phyloP scores from a whole-genome alignment of 2,329 filamentous ascomycete species.

The Mariannaea sp. region DNA sequence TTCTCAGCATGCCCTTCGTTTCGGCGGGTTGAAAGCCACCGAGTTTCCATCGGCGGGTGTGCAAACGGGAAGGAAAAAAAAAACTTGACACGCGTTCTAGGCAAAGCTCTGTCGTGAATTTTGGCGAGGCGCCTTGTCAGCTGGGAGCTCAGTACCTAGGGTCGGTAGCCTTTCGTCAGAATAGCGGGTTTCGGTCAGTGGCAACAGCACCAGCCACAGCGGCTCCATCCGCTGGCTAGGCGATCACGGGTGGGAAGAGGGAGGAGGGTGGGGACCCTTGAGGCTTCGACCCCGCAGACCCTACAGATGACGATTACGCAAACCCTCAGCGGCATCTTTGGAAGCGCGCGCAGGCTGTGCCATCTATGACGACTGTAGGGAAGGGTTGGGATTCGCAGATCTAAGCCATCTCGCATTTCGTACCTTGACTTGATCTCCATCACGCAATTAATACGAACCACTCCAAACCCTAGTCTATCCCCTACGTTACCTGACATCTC shows the following conservation, averaged over 20 bases:
- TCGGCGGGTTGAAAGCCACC: not conserved
- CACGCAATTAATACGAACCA: slow-evolving; percentile 1
- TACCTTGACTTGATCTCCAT: not conserved
- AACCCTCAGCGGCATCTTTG: too few relatives aligned
- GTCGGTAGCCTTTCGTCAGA: too few relatives aligned
- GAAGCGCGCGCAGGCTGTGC: too few relatives aligned
- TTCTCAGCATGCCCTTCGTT: not conserved
- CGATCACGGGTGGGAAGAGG: too few relatives aligned
- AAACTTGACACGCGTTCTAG: slow-evolving; percentile 1
- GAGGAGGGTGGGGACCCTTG: slow-evolving; percentile 12
- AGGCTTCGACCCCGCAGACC: not conserved
- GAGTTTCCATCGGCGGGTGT: not conserved
- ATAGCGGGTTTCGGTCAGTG: slow-evolving; percentile 12
- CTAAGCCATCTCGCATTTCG: too few relatives aligned
- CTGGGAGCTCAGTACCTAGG: too few relatives aligned
- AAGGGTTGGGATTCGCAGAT: not conserved
- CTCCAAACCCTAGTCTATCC: not conserved
- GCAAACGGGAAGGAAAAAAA: not conserved
- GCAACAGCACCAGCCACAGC: slow-evolving; percentile 32
- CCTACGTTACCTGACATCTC: not conserved
- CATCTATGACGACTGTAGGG: too few relatives aligned
- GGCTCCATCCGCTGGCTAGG: slow-evolving; percentile 26
- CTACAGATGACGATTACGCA: slow-evolving; percentile 15
- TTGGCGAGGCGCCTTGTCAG: slow-evolving; percentile 18
- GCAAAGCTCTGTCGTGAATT: slow-evolving; percentile 17